phyloP scores from a whole-genome alignment of 257 asterid species.

The Capsicum baccatum region DNA sequence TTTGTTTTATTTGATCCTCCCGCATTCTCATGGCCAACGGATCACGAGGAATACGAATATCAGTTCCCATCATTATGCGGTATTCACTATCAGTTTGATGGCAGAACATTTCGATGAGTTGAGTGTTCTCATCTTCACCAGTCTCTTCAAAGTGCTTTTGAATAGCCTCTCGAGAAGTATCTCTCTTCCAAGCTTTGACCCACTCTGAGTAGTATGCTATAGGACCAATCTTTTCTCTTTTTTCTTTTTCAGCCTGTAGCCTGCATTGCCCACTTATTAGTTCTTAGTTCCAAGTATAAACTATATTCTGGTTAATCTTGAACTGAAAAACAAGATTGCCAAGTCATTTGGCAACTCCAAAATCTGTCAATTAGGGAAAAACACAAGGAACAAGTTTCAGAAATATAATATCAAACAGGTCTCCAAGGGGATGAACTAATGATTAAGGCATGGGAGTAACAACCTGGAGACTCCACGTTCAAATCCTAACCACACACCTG shows the following conservation, averaged over 20 bases:
- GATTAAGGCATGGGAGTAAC: conserved; percentile 2
- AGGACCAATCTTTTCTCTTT: conserved; percentile 68
- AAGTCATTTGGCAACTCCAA: conserved; percentile 14
- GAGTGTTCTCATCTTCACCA: conserved; percentile 91
- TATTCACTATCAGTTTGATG: conserved; percentile 88
- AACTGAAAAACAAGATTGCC: conserved; percentile 24
- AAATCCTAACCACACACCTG: background rate
- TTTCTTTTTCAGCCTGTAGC: conserved; percentile 78
- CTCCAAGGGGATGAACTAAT: conserved; percentile 8
- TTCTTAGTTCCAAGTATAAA: conserved; percentile 33
- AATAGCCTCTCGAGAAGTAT: conserved; percentile 84
- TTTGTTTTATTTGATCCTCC: conserved; percentile 92
- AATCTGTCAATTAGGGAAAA: background rate
- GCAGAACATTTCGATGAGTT: conserved; percentile 78
- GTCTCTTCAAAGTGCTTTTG: conserved; percentile 96
- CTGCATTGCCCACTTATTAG: conserved; percentile 47
- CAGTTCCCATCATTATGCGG: conserved; percentile 98
- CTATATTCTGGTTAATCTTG: background rate
- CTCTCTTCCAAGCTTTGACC: conserved; percentile 86
- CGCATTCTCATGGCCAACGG: conserved; percentile 93
- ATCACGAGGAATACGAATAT: conserved; percentile 79
- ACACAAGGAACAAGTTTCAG: background rate
- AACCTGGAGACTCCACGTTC: background rate
- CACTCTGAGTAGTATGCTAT: conserved; percentile 90
- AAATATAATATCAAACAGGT: background rate